A percentile compares a stretch with the other conserved stretches of the same genome.
Evolutionary conservation across 2,329 filamentous ascomycete species (phyloP).

Genomic region (Podosphaera xanthii): DNA sequence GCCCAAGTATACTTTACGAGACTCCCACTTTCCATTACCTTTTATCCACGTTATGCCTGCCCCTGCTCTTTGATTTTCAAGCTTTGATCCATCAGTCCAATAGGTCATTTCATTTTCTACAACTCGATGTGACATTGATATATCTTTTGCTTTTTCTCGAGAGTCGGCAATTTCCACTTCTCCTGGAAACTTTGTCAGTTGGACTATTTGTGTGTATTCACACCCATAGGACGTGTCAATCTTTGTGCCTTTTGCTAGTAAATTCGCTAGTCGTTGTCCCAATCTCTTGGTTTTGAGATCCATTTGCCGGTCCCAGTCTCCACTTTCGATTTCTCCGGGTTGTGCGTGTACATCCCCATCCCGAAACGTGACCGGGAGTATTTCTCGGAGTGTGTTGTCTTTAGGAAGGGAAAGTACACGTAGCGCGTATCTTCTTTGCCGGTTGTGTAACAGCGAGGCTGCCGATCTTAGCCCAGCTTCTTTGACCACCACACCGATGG

Average conservation of each 20-base stretch:
- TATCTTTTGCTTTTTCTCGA: background rate
- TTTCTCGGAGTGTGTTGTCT: background rate
- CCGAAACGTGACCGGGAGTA: background rate
- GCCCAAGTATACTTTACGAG: background rate
- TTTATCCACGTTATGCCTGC: background rate
- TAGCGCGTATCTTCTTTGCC: no score
- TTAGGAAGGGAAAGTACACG: no score
- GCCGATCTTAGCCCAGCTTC: background rate
- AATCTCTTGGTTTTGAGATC: background rate
- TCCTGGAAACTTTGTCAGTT: background rate
- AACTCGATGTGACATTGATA: background rate
- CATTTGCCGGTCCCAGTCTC: background rate
- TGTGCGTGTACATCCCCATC: background rate
- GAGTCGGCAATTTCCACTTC: background rate
- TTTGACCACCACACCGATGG: background rate
- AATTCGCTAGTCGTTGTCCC: background rate
- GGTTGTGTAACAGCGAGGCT: no score
- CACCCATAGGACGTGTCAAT: background rate
- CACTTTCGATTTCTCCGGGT: constrained; percentile 8
- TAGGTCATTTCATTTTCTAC: background rate
- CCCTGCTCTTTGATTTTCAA: background rate
- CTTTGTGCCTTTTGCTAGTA: background rate
- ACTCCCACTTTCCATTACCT: background rate
- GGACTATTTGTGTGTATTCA: background rate
- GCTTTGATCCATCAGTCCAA: background rate